phyloP scores from a whole-genome alignment of 2,329 filamentous ascomycete genomes.

The Neocucurbitaria cava region DNA sequence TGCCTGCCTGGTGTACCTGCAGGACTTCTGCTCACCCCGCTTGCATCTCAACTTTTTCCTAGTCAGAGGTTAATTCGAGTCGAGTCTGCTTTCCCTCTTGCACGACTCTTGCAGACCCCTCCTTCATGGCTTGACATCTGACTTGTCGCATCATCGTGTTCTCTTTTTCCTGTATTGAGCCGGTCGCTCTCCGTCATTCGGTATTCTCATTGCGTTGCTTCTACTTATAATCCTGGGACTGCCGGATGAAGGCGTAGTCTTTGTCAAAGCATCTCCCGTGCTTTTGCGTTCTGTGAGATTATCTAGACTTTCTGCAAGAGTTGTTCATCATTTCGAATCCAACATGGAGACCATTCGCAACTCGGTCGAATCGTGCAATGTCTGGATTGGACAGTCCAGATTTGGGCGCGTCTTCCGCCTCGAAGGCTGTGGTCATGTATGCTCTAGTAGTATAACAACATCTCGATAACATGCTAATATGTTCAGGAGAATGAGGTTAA shows the following conservation, averaged over 20 bases:
- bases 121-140: constrained; percentile 18
- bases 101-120: constrained; percentile 9
- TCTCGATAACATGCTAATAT: constrained; percentile 10
- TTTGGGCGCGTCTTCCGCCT: constrained; percentile 68
- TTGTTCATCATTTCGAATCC: constrained; percentile 2
- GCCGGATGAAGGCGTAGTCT: constrained; percentile 9
- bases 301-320: constrained; percentile 2
- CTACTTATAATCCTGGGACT: constrained; percentile 7
- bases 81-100: constrained; percentile 19
- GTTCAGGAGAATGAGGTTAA: constrained; percentile 71
- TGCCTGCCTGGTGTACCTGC: constrained; percentile 20
- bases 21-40: constrained; percentile 12
- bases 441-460: constrained; percentile 39
- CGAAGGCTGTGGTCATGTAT: constrained; percentile 82
- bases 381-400: constrained; percentile 38
- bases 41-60: constrained; percentile 19
- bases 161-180: constrained; percentile 4
- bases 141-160: not conserved
- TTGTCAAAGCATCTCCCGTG: not conserved
- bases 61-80: constrained; percentile 13
- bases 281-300: not conserved
- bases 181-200: constrained; percentile 4
- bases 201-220: constrained; percentile 21
- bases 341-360: constrained; percentile 34
- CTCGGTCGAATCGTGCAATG: constrained; percentile 30